Evolutionary conservation across 2,329 filamentous ascomycete genomes (phyloP), one percentile per base, ranked within the genome.

Genomic region (Hymenoscyphus infarciens): DNA sequence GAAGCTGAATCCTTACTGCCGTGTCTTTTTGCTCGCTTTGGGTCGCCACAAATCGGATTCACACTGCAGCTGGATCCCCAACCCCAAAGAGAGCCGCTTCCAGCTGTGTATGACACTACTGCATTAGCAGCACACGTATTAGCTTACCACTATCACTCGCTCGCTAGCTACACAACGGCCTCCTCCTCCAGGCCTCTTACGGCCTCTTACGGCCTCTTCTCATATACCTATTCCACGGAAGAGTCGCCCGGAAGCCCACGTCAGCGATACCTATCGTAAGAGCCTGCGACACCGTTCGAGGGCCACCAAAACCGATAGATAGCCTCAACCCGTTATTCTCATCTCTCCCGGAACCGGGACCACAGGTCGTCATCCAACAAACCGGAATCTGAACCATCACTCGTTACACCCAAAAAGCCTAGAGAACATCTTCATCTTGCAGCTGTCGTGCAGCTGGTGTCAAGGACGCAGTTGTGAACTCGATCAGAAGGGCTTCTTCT

Each of bases 341-440:
- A 49, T 45, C 39, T n/a, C 39, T 45, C 45, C 45, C 45, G 19
- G n/a, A 4, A 49, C 45, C 45, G 45, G 19, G 11, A 7, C 19
- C 19, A 49, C n/a, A 45, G 11, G 10, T 7, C 45, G 19, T 49
- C 45, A 19, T 49, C 45, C 45, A 22, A 49, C 45, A 11, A 49
- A 22, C 45, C 45, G 45, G 45, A 49, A 49, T 49, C 59, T 56
- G 45, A 49, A 49, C 25, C 59, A 59, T 49, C 45, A 49, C 11
- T 55, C 53, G 25, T 35, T 55, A 55, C 31, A 31, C 53, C 7
- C 53, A 55, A 55, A 16, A 55, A 55, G 13, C 53, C 53, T 25
- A 29, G 53, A 29, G 11, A 29, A 33, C 19, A 49, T 49, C 45
- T 22, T 49, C 45, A 49, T 49, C 45, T 49, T 22, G n/a, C 45